A percentile compares a stretch with the other conserved stretches of the same genome.
These are phyloP conservation scores for Xanthoceras sorbifolium DNA, from an alignment of 345 rosid genomes.

Conservation along the genomic window DNA sequence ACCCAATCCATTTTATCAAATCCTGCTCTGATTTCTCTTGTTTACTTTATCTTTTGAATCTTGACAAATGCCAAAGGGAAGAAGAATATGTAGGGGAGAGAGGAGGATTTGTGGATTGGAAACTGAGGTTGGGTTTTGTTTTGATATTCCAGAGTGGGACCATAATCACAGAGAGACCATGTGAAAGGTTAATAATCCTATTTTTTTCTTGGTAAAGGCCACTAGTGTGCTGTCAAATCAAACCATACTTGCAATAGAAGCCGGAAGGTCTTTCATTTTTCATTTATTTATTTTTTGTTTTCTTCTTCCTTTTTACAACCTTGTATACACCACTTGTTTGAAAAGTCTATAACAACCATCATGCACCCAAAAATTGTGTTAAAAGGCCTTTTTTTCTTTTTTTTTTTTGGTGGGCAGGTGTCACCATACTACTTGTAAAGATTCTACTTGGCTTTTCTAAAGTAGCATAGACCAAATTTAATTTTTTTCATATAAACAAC, in stretches of 20 bases:
- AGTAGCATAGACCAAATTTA: no score
- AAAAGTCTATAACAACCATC: background rate
- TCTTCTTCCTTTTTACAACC: background rate
- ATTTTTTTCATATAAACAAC: no score
- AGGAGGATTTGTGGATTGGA: no score
- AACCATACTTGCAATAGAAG: slow-evolving; percentile 3
- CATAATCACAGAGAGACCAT: background rate
- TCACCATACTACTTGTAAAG: background rate
- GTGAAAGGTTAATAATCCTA: background rate
- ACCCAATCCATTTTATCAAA: no score
- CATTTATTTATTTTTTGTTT: background rate
- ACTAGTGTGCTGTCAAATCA: slow-evolving; percentile 1
- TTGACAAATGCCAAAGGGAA: no score
- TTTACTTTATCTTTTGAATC: no score
- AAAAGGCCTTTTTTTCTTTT: background rate
- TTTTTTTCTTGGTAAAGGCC: background rate
- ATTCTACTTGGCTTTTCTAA: no score
- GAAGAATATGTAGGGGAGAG: no score
- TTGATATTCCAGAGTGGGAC: background rate
- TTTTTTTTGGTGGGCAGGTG: background rate
- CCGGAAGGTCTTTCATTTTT: background rate
- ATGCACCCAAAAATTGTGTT: background rate
- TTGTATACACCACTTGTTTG: background rate
- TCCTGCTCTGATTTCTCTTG: no score
- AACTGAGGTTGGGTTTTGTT: background rate